Base-by-base conservation (phyloP, 805 yeast species). In the Priceomyces medius region DNA sequence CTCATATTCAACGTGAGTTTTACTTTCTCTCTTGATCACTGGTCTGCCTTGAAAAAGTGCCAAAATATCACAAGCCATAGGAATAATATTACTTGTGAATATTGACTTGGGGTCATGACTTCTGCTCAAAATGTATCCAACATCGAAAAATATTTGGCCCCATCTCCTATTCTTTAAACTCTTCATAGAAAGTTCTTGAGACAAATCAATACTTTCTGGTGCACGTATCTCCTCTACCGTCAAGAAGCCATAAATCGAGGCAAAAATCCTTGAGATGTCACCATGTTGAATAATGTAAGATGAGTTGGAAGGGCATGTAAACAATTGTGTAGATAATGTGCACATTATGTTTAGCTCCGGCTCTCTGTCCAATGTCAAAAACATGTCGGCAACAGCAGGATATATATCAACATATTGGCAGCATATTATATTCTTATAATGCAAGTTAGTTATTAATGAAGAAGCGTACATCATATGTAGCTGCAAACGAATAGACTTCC, bases 1-100 rank as follows among this genome's bases (percentile, higher is more conserved):
- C 56, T 91, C 99, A 58, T 85, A 93, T 56, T 90, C 97, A 7
- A 91, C 89, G 59, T 91, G 99, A 44, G 79, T 83, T 4, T 76
- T 71, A 3, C 80, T 79, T 54, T 88, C 96, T 44, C 98, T 73
- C 46, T 73, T 76, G 52, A 88, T 65, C 0, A 85, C 81, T 1
- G 93, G 86, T 35, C 80, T 73, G 3, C 96, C 90, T 59, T 88
- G 93, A 52, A 88, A 85, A 23, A 88, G 62, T 1, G 78, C 64
- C 21, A 86, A 51, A 7, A 88, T 71, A 47, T 85, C 88, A 33
- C 86, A 75, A 1, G 84, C 71, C 64, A 81, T 83, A 2, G 73
- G 66, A 5, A 84, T 64, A 17, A 83, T 73, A 21, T 67, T 61
- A 2, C 64, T 55, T 13, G 76, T 66, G 59, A 47, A 74, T 0